Base-by-base conservation (phyloP, 73 alveolate genomes). In the Uronychia binucleata region DNA sequence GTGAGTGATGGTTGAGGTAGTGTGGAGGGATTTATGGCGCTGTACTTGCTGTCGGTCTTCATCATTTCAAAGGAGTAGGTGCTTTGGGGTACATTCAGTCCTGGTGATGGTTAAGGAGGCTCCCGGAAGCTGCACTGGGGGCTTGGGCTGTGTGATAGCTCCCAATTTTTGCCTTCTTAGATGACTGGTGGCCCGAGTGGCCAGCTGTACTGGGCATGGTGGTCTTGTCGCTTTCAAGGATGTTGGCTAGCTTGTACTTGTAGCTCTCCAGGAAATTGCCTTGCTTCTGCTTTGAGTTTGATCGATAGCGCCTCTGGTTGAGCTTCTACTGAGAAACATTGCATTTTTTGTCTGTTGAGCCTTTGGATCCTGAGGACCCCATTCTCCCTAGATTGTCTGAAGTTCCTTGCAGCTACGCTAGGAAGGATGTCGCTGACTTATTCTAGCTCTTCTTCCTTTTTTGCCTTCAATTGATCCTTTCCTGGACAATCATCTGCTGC, bases 381-480 rank as follows among this genome's bases (percentile, higher is more conserved):
- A 19, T 46, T 19, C 67, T 46, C 19, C 67, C 67, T 19, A 46
- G 19, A 46, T 46, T 46, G 67, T 46, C 67, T 11, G 5, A 11
- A 19, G 5, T 11, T 46, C 67, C 67, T 19, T 46, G 67, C 67
- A 46, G 19, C 19, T 46, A 46, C n/a, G 67, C 67, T 11, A 46
- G 67, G 67, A 46, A 46, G 19, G 67, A 46, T 46, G 67, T 46
- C 19, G 67, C 67, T 11, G 67, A 46, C 67, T 46, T 46, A 19
- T 46, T 46, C 67, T 46, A 46, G 67, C 67, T 46, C 67, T 46
- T 46, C 67, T 46, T 46, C 67, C 67, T 46, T 46, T 46, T 46
- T 46, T 46, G 19, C 19, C 67, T 46, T 11, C 67, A 19, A 5
- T 46, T 5, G 5, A 46, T 5, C 67, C 67, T 46, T 19, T 46